A percentile compares a stretch with the other conserved stretches of the same genome.
Conservation (phyloP, 805 yeast species). For the Saturnispora galanensis region DNA sequence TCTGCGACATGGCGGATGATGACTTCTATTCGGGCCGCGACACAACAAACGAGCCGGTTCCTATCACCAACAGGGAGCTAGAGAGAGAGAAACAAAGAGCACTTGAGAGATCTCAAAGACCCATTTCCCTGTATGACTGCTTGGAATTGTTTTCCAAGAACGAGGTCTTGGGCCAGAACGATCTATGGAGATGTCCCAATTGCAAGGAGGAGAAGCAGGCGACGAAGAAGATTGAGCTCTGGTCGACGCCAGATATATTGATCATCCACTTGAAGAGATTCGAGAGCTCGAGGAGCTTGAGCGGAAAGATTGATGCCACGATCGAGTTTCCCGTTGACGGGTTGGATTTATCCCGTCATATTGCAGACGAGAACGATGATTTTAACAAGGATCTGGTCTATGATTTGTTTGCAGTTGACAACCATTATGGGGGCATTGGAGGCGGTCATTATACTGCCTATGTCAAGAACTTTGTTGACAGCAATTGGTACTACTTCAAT, state of each 20-base stretch:
- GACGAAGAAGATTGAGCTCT: slow-evolving; percentile 78
- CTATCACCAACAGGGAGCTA: slow-evolving; percentile 44
- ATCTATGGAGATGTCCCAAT: slow-evolving; percentile 86
- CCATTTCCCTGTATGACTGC: slow-evolving; percentile 63
- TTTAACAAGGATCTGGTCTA: slow-evolving; percentile 39
- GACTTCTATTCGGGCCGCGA: slow-evolving; percentile 38
- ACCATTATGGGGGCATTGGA: slow-evolving; percentile 92
- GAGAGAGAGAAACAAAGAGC: slow-evolving; percentile 34
- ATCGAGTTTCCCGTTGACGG: slow-evolving; percentile 85
- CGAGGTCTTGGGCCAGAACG: slow-evolving; percentile 80
- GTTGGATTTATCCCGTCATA: slow-evolving; percentile 58
- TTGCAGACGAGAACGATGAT: slow-evolving; percentile 29
- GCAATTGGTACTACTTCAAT: slow-evolving; percentile 81
- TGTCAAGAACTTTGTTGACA: slow-evolving; percentile 68
- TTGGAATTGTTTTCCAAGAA: slow-evolving; percentile 63
- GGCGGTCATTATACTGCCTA: slow-evolving; percentile 97
- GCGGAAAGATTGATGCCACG: slow-evolving; percentile 79
- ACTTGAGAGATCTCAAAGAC: slow-evolving; percentile 24
- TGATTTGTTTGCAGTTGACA: slow-evolving; percentile 88
- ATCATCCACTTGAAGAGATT: slow-evolving; percentile 87
- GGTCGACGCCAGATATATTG: slow-evolving; percentile 90
- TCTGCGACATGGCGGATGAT: slow-evolving; percentile 36
- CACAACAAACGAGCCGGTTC: slow-evolving; percentile 46
- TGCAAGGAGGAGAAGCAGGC: slow-evolving; percentile 90
- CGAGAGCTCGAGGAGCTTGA: slow-evolving; percentile 70